phyloP scores from a whole-genome alignment of 1,284 basidiomycete species.

The Lentinula novae-zelandiae region DNA sequence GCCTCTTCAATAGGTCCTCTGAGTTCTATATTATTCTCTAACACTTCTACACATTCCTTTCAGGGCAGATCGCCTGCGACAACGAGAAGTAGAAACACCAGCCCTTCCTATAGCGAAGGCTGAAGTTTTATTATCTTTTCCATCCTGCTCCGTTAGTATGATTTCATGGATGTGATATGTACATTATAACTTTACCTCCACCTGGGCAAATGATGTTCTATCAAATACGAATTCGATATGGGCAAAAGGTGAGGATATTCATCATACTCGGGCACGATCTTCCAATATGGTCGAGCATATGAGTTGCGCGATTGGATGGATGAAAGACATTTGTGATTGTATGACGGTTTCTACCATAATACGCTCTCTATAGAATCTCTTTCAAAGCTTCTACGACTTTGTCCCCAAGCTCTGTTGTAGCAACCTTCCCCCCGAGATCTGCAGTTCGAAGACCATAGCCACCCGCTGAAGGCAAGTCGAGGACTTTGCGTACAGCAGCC shows the following conservation, averaged over 20 bases:
- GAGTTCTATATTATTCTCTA: background rate
- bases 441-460: constrained; percentile 82
- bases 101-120: background rate
- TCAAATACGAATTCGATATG: too few relatives aligned
- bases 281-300: too few relatives aligned
- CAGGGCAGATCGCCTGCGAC: background rate
- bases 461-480: constrained; percentile 72
- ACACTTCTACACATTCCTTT: background rate
- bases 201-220: too few relatives aligned
- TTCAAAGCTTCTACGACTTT: constrained; percentile 78
- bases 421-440: constrained; percentile 82
- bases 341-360: too few relatives aligned
- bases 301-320: too few relatives aligned
- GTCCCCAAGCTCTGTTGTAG: constrained; percentile 82
- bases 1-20: background rate
- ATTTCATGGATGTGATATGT: background rate
- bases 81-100: background rate
- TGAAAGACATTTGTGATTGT: too few relatives aligned
- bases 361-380: constrained; percentile 44
- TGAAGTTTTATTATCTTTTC: background rate
- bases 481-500: constrained; percentile 81
- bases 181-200: too few relatives aligned
- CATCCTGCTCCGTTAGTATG: background rate
- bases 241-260: too few relatives aligned
- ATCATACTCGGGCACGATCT: too few relatives aligned